Evolutionary conservation across 768 basidiomycete species (phyloP), one percentile per base, ranked within the genome.

Genomic region (Phaffia tasmanica): DNA sequence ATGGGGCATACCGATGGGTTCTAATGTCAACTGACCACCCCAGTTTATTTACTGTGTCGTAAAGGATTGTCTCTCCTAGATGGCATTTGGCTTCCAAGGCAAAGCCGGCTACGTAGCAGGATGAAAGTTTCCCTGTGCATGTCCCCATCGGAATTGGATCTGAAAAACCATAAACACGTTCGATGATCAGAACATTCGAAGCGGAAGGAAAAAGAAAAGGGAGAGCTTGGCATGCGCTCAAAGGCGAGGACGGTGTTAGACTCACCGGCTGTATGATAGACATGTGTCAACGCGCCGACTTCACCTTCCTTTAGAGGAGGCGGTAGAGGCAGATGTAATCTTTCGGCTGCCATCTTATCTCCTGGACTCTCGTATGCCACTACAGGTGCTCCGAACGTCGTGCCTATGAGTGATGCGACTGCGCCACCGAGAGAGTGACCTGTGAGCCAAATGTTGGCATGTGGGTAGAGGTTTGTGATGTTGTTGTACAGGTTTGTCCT

Each of bases 281-380:
- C 80, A 72, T 97, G 90, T 0, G 86, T 91, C 51, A 94, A 42
- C 35, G 35, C 35, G 35, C 35, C 56, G 4, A 51, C 54, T 49
- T 76, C 46, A 68, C 76, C 49, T 70, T 73, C 69, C 63, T 74
- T 72, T 4, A 73, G 75, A 29, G 60, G 21, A n/a, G 91, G 90
- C 1, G 92, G 89, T 9, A 84, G 80, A 2, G 93, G 91, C 3
- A 98, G 83, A 74, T 97, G 92, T 18, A 97, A 80, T 25, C 94
- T 81, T 2, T 78, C 76, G 0, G 92, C 83, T 1, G 93, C 84
- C 71, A 91, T 79, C 73, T 79, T 83, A 70, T 97, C 94, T 18
- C 89, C 91, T 0, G 89, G 90, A 0, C 89, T 82, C 79, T 95
- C 91, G 72, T 94, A 93, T 0, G 89, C 83, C 15, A 99, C 88